These are phyloP conservation scores for Polyporus tsugae DNA, from an alignment of 1,284 basidiomycete species.

Conservation along the genomic window DNA sequence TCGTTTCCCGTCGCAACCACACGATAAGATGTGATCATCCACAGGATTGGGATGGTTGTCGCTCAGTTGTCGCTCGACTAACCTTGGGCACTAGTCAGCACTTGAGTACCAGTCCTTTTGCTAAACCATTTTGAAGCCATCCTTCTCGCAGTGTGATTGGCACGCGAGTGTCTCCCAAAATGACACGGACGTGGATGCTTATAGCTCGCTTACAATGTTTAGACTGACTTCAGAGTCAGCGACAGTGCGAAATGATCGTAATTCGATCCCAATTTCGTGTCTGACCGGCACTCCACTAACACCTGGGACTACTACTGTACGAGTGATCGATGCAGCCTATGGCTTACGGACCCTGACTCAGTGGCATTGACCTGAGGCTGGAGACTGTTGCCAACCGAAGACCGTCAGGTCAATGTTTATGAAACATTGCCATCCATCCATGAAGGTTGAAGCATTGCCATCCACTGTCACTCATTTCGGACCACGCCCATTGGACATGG, in stretches of 20 bases:
- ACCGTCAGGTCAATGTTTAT: not conserved
- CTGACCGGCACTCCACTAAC: constrained; percentile 1
- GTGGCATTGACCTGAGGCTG: constrained; percentile 2
- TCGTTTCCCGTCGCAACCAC: constrained; percentile 7
- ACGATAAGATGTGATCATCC: not conserved
- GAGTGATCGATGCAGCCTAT: not conserved
- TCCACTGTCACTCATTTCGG: constrained; percentile 1
- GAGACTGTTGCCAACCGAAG: not conserved
- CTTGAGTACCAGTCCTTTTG: no score
- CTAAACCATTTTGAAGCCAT: no score
- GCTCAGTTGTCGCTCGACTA: no score
- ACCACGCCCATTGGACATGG: not conserved
- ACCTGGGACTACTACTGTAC: not conserved
- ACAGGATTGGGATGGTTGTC: not conserved
- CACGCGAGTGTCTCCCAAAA: not conserved
- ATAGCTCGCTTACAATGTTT: not conserved
- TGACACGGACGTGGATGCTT: not conserved
- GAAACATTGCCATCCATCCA: constrained; percentile 4
- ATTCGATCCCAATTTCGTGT: not conserved
- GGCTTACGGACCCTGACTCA: constrained; percentile 1
- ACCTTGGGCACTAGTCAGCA: no score
- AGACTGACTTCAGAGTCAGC: constrained; percentile 4
- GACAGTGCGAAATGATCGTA: not conserved
- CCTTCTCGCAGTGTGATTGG: not conserved
- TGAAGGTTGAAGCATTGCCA: not conserved